These are phyloP conservation scores for Dicorynia guianensis DNA, from an alignment of 306 rosid genomes.

Conservation along the genomic window DNA sequence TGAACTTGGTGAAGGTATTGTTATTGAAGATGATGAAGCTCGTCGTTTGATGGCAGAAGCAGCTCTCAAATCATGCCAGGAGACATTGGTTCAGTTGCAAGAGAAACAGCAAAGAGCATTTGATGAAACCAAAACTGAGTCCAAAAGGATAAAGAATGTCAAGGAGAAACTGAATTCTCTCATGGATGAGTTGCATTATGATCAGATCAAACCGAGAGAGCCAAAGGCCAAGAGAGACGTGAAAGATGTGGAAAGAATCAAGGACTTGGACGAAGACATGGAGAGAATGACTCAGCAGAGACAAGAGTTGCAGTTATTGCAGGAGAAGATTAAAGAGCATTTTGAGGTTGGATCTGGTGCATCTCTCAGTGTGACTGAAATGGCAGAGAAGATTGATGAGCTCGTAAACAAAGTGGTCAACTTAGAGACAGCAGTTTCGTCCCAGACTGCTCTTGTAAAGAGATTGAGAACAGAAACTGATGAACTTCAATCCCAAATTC, in stretches of 20 bases:
- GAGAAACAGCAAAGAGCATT: slow-evolving; percentile 59
- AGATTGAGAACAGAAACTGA: slow-evolving; percentile 63
- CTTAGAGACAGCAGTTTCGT: slow-evolving; percentile 74
- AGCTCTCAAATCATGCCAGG: slow-evolving; percentile 77
- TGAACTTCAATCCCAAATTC: slow-evolving; percentile 63
- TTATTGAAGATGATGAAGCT: slow-evolving; percentile 77
- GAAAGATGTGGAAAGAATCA: slow-evolving; percentile 10
- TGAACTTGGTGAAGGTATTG: slow-evolving; percentile 73
- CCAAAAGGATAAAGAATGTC: slow-evolving; percentile 55
- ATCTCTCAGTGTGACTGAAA: slow-evolving; percentile 69
- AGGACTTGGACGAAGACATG: slow-evolving; percentile 39
- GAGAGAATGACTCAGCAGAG: slow-evolving; percentile 44
- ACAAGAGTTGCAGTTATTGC: slow-evolving; percentile 50
- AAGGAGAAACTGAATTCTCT: slow-evolving; percentile 56
- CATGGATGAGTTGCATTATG: slow-evolving; percentile 41
- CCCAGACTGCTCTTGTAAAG: slow-evolving; percentile 72
- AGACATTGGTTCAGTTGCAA: slow-evolving; percentile 63
- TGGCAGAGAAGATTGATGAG: slow-evolving; percentile 82
- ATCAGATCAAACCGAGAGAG: slow-evolving; percentile 24
- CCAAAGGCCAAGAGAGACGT: slow-evolving; percentile 30
- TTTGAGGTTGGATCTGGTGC: slow-evolving; percentile 50
- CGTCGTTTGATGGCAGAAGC: slow-evolving; percentile 78
- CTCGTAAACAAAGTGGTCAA: slow-evolving; percentile 73
- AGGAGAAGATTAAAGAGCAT: slow-evolving; percentile 65
- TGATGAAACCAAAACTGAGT: slow-evolving; percentile 65